phyloP scores from a whole-genome alignment of 768 basidiomycete genomes.

The Epithele typhae region DNA sequence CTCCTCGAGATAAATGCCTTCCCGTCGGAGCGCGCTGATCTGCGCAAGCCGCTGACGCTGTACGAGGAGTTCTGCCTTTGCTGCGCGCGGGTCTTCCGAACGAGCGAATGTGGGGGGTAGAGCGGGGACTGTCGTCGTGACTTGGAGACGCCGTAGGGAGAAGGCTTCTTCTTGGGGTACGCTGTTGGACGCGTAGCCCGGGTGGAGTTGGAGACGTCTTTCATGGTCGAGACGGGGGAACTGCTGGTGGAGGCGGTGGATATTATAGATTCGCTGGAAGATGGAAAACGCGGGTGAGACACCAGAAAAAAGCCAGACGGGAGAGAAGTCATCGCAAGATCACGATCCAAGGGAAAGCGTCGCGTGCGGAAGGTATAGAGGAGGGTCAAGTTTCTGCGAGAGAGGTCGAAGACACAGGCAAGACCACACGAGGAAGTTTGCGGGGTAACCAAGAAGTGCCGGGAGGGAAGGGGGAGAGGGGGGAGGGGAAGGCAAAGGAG shows the following conservation, averaged over 20 bases:
- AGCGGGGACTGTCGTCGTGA: slow-evolving; percentile 42
- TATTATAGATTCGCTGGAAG: slow-evolving; percentile 10
- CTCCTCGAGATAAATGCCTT: slow-evolving; percentile 83
- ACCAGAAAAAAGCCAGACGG: neutral
- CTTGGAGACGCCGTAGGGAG: slow-evolving; percentile 75
- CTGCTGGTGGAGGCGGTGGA: neutral
- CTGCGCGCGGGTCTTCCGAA: slow-evolving; percentile 60
- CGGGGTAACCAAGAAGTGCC: slow-evolving; percentile 7
- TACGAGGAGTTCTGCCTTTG: slow-evolving; percentile 53
- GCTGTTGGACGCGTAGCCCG: slow-evolving; percentile 58
- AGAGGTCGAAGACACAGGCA: too few relatives aligned
- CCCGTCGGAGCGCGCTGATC: slow-evolving; percentile 61
- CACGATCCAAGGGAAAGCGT: slow-evolving; percentile 1
- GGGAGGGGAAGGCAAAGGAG: slow-evolving; percentile 5
- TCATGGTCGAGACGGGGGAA: slow-evolving; percentile 45
- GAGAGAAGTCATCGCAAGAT: slow-evolving; percentile 6
- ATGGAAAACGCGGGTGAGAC: slow-evolving; percentile 9
- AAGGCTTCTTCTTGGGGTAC: slow-evolving; percentile 85
- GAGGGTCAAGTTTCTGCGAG: neutral
- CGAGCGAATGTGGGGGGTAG: slow-evolving; percentile 46
- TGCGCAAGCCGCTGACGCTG: slow-evolving; percentile 70
- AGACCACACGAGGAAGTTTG: neutral
- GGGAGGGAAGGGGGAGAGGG: slow-evolving; percentile 12
- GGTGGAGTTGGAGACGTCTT: slow-evolving; percentile 66
- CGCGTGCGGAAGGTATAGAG: neutral